These are phyloP conservation scores for Sinapis alba DNA, from an alignment of 441 rosid species.

Conservation along the genomic window DNA sequence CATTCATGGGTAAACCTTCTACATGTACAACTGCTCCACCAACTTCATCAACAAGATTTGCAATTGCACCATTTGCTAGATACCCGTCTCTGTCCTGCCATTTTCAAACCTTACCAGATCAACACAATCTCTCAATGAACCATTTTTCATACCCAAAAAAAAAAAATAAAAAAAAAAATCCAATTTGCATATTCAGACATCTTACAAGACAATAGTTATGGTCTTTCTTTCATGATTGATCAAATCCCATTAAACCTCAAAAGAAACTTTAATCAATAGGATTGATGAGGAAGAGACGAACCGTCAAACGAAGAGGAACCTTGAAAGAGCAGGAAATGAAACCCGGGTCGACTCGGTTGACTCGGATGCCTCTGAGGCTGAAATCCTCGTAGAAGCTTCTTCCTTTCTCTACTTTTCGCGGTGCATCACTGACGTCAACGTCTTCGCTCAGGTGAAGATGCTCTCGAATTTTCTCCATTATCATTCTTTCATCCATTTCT, in stretches of 20 bases:
- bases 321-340: constrained; percentile 70
- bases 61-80: constrained; percentile 77
- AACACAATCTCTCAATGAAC: background rate
- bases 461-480: constrained; percentile 65
- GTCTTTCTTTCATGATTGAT: background rate
- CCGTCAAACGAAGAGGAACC: constrained; percentile 87
- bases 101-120: constrained; percentile 8
- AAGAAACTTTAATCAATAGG: background rate
- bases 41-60: constrained; percentile 83
- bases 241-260: background rate
- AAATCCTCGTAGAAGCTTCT: constrained; percentile 75
- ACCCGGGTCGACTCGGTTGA: constrained; percentile 74
- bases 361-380: constrained; percentile 66
- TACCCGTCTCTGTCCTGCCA: constrained; percentile 72
- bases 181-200: background rate
- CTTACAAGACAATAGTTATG: background rate
- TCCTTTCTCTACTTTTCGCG: constrained; percentile 38
- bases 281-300: constrained; percentile 35
- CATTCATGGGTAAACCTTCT: constrained; percentile 66
- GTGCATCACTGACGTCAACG: constrained; percentile 52
- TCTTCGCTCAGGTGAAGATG: constrained; percentile 50
- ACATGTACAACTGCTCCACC: constrained; percentile 69
- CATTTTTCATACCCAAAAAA: no score
- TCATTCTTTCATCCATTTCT: background rate
- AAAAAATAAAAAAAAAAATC: no score